These are phyloP conservation scores for Sphenostylis stenocarpa DNA, from an alignment of 306 rosid genomes.

Conservation along the genomic window DNA sequence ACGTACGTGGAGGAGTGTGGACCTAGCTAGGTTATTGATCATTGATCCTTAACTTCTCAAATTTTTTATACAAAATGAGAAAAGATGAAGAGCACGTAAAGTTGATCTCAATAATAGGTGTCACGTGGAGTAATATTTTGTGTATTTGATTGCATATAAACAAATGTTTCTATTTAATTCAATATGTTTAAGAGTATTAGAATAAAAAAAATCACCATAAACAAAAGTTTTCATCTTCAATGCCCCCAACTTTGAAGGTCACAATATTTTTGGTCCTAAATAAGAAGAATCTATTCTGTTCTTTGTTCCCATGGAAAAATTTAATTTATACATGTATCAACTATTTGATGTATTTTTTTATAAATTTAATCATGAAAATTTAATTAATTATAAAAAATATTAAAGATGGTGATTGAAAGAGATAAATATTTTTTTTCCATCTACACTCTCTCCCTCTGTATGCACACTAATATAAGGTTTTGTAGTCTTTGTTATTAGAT, in stretches of 20 bases:
- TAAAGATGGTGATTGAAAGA: not conserved
- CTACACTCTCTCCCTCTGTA: not conserved
- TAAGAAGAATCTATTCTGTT: constrained; percentile 3
- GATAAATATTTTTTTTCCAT: no score
- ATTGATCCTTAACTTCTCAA: no score
- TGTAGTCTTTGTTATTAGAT: not conserved
- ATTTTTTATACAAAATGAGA: not conserved
- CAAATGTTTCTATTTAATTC: not conserved
- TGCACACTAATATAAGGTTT: no score
- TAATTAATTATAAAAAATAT: not conserved
- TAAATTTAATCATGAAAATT: not conserved
- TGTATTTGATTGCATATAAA: not conserved
- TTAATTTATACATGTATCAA: no score
- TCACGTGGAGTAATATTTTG: constrained; percentile 43
- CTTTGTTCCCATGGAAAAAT: no score
- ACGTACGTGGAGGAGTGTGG: constrained; percentile 16
- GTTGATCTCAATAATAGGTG: not conserved
- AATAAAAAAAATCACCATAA: constrained; percentile 16
- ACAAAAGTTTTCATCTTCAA: constrained; percentile 44
- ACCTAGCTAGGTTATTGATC: not conserved
- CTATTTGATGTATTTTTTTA: not conserved
- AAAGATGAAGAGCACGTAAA: not conserved
- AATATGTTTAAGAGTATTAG: not conserved
- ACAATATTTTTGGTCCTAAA: not conserved
- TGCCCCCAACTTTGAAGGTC: constrained; percentile 26